A percentile compares a stretch with the other conserved stretches of the same genome.
These are phyloP conservation scores for Cryptococcus wingfieldii DNA, from an alignment of 1,284 basidiomycete genomes.

Conservation along the genomic window DNA sequence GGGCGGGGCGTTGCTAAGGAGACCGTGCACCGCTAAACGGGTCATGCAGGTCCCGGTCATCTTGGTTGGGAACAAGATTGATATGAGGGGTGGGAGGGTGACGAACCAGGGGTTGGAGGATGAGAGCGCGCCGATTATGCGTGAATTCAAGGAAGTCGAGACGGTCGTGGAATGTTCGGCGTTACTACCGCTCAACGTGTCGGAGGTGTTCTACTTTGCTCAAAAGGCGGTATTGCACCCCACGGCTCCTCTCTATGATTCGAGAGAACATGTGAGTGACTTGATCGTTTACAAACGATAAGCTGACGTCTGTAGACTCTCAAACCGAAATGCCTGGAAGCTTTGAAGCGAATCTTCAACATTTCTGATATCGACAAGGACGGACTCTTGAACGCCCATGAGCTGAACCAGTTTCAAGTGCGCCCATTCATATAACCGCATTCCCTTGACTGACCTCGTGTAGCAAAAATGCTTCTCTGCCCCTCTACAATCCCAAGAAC, in stretches of 20 bases:
- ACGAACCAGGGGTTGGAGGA: constrained; percentile 92
- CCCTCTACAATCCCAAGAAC: constrained; percentile 84
- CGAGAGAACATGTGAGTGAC: constrained; percentile 73
- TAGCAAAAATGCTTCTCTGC: constrained; percentile 92
- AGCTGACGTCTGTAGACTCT: constrained; percentile 58
- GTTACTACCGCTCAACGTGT: constrained; percentile 82
- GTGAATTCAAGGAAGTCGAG: constrained; percentile 98
- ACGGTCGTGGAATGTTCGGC: constrained; percentile 97
- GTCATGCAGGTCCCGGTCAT: constrained; percentile 80
- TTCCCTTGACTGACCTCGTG: background rate
- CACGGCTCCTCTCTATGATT: constrained; percentile 95
- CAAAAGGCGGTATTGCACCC: constrained; percentile 98
- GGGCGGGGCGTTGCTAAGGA: background rate
- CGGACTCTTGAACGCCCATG: constrained; percentile 79
- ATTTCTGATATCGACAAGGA: constrained; percentile 95
- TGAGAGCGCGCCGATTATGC: constrained; percentile 92
- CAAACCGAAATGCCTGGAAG: constrained; percentile 86
- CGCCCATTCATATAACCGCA: constrained; percentile 12
- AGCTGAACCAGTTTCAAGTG: constrained; percentile 96
- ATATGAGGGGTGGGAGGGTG: constrained; percentile 84
- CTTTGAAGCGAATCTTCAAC: constrained; percentile 89
- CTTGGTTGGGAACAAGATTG: constrained; percentile 97
- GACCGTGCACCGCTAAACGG: background rate
- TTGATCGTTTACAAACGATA: background rate
- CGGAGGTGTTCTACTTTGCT: constrained; percentile 98